Base-by-base conservation (phyloP, 352 stramenopile genomes). In the Pythium periplocum region DNA sequence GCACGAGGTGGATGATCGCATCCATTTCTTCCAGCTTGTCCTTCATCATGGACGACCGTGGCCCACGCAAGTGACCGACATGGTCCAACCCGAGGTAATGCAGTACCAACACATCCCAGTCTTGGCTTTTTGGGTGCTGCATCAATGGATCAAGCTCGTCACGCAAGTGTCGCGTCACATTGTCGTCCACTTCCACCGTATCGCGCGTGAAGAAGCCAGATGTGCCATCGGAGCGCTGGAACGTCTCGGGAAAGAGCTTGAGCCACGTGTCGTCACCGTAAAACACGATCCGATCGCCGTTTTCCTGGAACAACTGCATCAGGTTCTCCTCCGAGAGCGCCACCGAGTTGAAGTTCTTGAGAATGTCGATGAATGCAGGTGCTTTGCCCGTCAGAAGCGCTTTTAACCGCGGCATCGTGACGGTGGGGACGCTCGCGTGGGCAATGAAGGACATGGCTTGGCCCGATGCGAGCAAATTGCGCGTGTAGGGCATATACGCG, bases 221-320 rank as follows among this genome's bases (percentile, higher is more conserved):
- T 2, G 86, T 95, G 3, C 73, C 81, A 47, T 96, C 86, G 0
- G 74, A 58, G 4, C 86, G 83, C 56, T 62, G 57, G 47, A 96
- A 96, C 2, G 67, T 55, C 12, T 71, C 41, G 2, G 86, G 86
- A 40, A 95, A 96, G 8, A 96, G 61, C 59, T 89, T 88, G 32
- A 96, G 80, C 86, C 86, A 96, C 60, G 86, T 96, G 58, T 96
- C 86, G 60, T 96, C 86, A 9, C 86, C 86, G 57, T 95, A 96
- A 56, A 96, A 90, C 41, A 95, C 86, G 40, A 93, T 69, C 2
- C 73, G 68, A 33, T 73, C 71, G 4, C 72, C 78, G 34, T 63
- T 69, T 3, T 66, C 58, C 17, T 45, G 53, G 34, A 96, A 59
- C 33, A 83, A 43, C 35, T 77, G 66, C 32, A 96, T 46, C 10